Conservation (phyloP, 23 red algal genomes). For the Gracilaria caudata region DNA sequence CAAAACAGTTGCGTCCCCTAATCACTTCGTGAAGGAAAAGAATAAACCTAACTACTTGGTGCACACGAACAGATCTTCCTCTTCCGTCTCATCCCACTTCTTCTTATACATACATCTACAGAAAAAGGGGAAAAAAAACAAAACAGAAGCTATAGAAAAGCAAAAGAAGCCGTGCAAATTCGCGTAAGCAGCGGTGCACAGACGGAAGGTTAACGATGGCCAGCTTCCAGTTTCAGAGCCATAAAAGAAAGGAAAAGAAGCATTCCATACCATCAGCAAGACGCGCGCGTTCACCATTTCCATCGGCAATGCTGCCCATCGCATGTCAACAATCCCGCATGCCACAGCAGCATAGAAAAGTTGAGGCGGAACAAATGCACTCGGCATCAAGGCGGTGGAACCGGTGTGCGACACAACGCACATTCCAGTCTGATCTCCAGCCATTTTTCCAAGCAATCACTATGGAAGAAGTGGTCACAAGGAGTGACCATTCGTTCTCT, state of each 20-base stretch:
- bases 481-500: slow-evolving; percentile 82
- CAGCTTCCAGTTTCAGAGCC: too few species aligned
- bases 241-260: neutral
- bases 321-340: neutral
- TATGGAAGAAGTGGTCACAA: slow-evolving; percentile 90
- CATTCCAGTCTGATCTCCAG: slow-evolving; percentile 82
- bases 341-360: neutral
- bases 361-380: neutral
- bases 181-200: too few species aligned
- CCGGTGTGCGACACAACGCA: slow-evolving; percentile 70
- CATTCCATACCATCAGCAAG: neutral
- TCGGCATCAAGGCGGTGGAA: slow-evolving; percentile 69
- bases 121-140: neutral
- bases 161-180: neutral
- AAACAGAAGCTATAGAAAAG: neutral
- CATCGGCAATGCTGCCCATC: neutral
- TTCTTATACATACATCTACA: too few species aligned
- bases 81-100: neutral
- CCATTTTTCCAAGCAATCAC: slow-evolving; percentile 78
- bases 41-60: neutral
- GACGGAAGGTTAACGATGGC: neutral
- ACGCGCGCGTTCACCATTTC: neutral
- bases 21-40: neutral
- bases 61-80: neutral
- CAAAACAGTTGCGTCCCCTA: neutral